Evolutionary conservation across 1,284 basidiomycete species (phyloP), one percentile per base, ranked within the genome.

Genomic region (Pseudozyma sp.): DNA sequence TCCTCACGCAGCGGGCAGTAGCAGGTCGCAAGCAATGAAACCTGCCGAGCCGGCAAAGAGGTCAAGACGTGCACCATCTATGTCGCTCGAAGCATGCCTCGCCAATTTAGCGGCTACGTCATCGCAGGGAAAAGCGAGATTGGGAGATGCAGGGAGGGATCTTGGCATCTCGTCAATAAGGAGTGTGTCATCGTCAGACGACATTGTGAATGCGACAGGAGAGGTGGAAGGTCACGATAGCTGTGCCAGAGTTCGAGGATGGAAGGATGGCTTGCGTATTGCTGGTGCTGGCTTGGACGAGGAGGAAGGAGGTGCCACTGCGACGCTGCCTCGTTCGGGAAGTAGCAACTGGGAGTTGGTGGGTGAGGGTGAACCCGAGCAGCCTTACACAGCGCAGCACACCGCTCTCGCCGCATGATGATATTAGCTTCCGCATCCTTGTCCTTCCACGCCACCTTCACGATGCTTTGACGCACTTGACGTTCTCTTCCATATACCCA

Each of bases 341-440:
- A 75, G 72, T 59, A 75, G 64, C 54, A 75, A 75, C 14, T 75
- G 72, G 72, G 67, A 70, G 64, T 31, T 75, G 8, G 60, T 75
- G 3, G 72, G 59, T 31, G 70, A 73, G 38, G 57, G 44, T 8
- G 61, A 73, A 16, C 47, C 61, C 6, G 61, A 65, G 16, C 43
- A 49, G 11, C 35, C 56, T 16, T 59, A 59, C 38, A 31, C 25
- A 31, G 25, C 25, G 25, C 45, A 48, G 31, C 55, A 57, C 38
- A 57, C 64, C 25, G 64, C 25, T 31, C 25, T 69, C 31, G 62
- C 71, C 10, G 66, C 71, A 5, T 74, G 45, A 51, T 25, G 10
- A 16, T 25, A 8, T 47, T 12, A 21, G 12, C 18, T 10, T 13
- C 38, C 16, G 3, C 19, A 10, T 9, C 13, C 13, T 31, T 31